Evolutionary conservation across 2,329 filamentous ascomycete genomes (phyloP), one percentile per base, ranked within the genome.

Genomic region (Penicillium digitatum): DNA sequence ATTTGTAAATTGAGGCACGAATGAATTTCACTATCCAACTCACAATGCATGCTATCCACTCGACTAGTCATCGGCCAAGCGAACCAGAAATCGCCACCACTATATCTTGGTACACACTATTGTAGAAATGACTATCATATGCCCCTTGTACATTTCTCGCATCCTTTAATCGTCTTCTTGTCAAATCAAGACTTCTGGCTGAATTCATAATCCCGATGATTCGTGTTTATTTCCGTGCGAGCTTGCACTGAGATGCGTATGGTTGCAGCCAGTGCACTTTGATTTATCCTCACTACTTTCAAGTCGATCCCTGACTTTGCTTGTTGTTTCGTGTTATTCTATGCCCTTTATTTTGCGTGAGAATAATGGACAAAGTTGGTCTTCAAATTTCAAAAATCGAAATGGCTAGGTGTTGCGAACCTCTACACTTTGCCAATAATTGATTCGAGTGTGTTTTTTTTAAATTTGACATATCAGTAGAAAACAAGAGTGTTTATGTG

Each of bases 81-180:
- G 29, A 32, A 20, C 26, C 3, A 11, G n/a, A 9, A 22, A 35
- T 27, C 29, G 12, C 32, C 34, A 32, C 27, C 20, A 26, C 18
- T 10, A n/a, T 7, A 20, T 38, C 22, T 24, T 29, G 5, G 22
- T 22, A 22, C 38, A 49, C 18, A 16, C 20, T 27, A 7, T 32
- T 24, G 18, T 35, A 31, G 37, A 18, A n/a, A 64, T 62, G 59
- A 51, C 9, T 40, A 5, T 40, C 22, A 14, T 11, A n/a, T n/a
- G 9, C 10, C 16, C n/a, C 11, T 42, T 16, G n/a, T n/a, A 42
- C n/a, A 26, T n/a, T 9, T 1, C 22, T 11, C 12, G 18, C 22
- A 40, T 16, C 1, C 22, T 26, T 40, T 40, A 5, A 6, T 9
- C 38, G 9, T 26, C 22, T 11, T 6, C 9, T 11, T 3, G 7